Base-by-base conservation (phyloP, 495 filamentous ascomycete species). In the Penicillium mononematosum region DNA sequence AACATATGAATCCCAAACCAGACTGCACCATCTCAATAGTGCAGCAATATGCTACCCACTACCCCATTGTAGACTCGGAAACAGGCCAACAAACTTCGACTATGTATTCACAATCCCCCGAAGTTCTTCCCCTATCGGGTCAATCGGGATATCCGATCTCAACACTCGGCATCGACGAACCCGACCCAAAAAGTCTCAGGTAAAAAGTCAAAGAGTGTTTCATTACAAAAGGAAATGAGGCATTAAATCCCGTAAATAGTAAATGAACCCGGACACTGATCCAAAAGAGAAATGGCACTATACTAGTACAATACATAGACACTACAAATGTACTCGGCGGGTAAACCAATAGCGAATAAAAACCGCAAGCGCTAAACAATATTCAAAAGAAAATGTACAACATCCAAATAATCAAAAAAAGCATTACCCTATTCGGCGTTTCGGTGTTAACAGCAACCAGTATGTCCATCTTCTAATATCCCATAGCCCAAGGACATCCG, bases 371-470 rank as follows among this genome's bases (percentile, higher is more conserved):
- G 32, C 36, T 31, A 51, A 24, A 20, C 16, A 41, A 12, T 24
- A 36, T 53, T 24, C 19, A 41, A 44, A 27, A 10, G n/a, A 22
- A 19, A 55, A 20, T 38, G 47, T 38, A 14, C 34, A n/a, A 16
- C 14, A 14, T 7, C 5, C 34, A 36, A 29, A 12, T 4, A 17
- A 45, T n/a, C 20, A 20, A 36, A 6, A 6, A 20, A 0, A 43
- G 8, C 54, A 45, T 32, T 55, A 16, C 58, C 58, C 51, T 36
- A 54, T 60, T 58, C 19, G 58, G 58, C 32, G 4, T 27, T 24
- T 60, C 61, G 61, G 61, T 63, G 58, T 50, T 56, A 38, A 8
- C 39, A 16, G 5, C 44, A 44, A 57, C 14, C 53, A 19, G 12
- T 24, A 17, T 20, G 4, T 7, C 36, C 36, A 20, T 17, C 25